Percentiles rank a stretch among this genome's conserved stretches.
Evolutionary conservation across 805 yeast species (phyloP).

Genomic region (Yamadazyma insecticola): DNA sequence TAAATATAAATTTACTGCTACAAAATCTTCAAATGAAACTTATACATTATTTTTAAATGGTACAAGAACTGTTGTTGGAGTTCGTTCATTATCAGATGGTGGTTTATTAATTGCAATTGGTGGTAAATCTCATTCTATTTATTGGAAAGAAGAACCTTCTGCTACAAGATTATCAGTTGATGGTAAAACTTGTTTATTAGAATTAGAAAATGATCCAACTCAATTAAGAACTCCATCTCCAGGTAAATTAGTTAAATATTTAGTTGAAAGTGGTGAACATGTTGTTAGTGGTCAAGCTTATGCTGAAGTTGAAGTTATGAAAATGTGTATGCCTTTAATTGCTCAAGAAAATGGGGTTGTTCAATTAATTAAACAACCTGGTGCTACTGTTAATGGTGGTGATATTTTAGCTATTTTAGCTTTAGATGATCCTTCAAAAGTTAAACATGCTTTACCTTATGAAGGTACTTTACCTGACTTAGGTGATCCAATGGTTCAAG

Average conservation of each 20-base stretch:
- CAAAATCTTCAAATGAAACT: slow-evolving; percentile 80
- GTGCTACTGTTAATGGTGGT: slow-evolving; percentile 95
- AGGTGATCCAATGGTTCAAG: slow-evolving; percentile 79
- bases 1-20: slow-evolving; percentile 92
- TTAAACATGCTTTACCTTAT: slow-evolving; percentile 91
- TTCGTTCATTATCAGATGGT: slow-evolving; percentile 88
- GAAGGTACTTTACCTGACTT: slow-evolving; percentile 89
- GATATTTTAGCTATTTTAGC: slow-evolving; percentile 94
- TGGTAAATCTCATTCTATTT: slow-evolving; percentile 91
- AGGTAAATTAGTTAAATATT: slow-evolving; percentile 90
- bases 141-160: slow-evolving; percentile 97
- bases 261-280: slow-evolving; percentile 95
- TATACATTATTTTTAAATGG: slow-evolving; percentile 93
- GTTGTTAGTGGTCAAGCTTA: slow-evolving; percentile 86
- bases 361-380: slow-evolving; percentile 94
- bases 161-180: slow-evolving; percentile 95
- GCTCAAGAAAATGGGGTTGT: slow-evolving; percentile 92
- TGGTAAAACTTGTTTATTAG: slow-evolving; percentile 89
- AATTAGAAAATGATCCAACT: slow-evolving; percentile 96
- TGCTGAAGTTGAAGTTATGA: slow-evolving; percentile 99
- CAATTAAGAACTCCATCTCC: slow-evolving; percentile 98
- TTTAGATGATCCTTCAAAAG: slow-evolving; percentile 94
- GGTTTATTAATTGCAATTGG: slow-evolving; percentile 84
- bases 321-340: slow-evolving; percentile 97
- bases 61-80: slow-evolving; percentile 82